Base-by-base conservation (phyloP, 768 basidiomycete species). In the Collybia sordida region DNA sequence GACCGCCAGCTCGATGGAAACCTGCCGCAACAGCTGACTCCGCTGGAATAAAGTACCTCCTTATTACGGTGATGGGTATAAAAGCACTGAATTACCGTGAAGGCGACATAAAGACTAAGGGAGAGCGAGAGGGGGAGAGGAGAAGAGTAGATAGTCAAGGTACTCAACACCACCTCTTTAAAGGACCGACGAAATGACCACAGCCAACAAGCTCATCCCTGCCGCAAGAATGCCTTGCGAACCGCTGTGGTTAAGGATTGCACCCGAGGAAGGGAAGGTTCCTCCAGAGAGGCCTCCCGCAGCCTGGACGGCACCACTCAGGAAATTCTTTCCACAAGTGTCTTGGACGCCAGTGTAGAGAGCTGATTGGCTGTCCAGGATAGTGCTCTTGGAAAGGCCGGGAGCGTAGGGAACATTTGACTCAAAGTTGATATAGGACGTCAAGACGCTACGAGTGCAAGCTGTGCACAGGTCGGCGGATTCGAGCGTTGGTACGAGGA, bases 401-500 rank as follows among this genome's bases (percentile, higher is more conserved):
- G 87, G 81, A 6, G 79, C 89, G 66, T 93, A 98, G 1, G 88
- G 87, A 38, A 73, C 69, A 49, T 66, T 65, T 36, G 82, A 79
- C 71, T 94, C 90, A 67, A 81, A 95, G 49, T 72, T 67, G 67
- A 91, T 84, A 78, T 90, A 99, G 7, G 83, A 57, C 1, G 82
- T 80, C 56, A 98, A 63, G 63, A 94, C 72, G 54, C 78, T 79
- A 64, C 88, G 82, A 11, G 90, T 84, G 83, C 96, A 98, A 12
- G 84, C 58, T 2, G 78, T 84, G 83, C 96, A 98, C 38, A 97
- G 85, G 19, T 67, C 45, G 22, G 66, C 57, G n/a, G 73, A 65
- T 22, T 77, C 31, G 62, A 80, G 69, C 52, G 59, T 53, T 39
- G 87, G 73, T 23, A 75, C 64, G 62, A 90, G 78, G 84, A 89